Base-by-base conservation (phyloP, 495 filamentous ascomycete species). In the Xylaria scruposa region DNA sequence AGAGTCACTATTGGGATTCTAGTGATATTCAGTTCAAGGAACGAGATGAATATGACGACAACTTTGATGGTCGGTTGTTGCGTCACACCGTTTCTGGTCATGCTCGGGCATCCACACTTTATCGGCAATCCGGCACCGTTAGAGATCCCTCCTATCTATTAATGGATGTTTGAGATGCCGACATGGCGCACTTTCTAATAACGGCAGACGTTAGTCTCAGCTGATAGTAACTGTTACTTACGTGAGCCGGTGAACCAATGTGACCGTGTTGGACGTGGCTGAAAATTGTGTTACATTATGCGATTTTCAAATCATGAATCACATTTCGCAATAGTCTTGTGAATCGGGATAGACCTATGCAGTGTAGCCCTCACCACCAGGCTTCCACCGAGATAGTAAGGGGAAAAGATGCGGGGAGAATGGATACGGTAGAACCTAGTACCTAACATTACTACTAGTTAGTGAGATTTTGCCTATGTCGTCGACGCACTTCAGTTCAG, bases 31-130 rank as follows among this genome's bases (percentile, higher is more conserved):
- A 0, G 84, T 80, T 38, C 73, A 26, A 90, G 81, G 13, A 82
- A 85, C 2, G 85, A 88, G 19, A 88, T 76, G 70, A 89, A 90
- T 2, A 84, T 67, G 7, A 89, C 72, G 21, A 82, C 79, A 2
- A 86, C 80, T 10, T 10, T 75, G 67, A 63, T 81, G 72, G 1
- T 68, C 59, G 24, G 83, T 82, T 17, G 73, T 63, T 58, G 78
- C 64, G 33, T 31, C 15, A 26, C 61, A 31, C 31, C 26, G 42
- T 44, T 36, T 12, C 46, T n/a, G 59, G 19, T n/a, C 36, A 42
- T 15, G 2, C n/a, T 61, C 40, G 24, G 60, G 40, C 40, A 46
- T 46, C 40, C 40, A 29, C 13, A 24, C 21, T n/a, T 19, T 15
- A 38, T 46, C 21, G 21, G 24, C n/a, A 31, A 40, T 63, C 51